Base-by-base conservation (phyloP, 768 basidiomycete genomes). In the Cyclocybe cylindracea region DNA sequence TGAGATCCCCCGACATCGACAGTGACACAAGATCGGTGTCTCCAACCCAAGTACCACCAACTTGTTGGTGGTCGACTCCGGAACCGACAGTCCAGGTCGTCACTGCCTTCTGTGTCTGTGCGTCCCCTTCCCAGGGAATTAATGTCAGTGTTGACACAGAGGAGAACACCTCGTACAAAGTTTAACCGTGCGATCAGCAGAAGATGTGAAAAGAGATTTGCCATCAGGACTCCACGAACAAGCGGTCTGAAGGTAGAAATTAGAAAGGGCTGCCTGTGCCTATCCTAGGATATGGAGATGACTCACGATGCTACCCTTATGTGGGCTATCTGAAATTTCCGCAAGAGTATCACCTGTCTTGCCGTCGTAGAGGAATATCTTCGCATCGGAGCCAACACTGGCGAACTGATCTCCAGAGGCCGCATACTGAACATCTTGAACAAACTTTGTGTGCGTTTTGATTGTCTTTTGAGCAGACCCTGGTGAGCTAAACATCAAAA, bases 351-450 rank as follows among this genome's bases (percentile, higher is more conserved):
- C 91, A 1, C 94, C 95, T 2, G 83, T 86, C 67, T 89, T 89
- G 24, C 96, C 96, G 50, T 95, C 91, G 65, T 95, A 96, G 10
- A 98, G 61, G 73, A 97, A 90, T 16, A 90, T 70, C 72, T 88
- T 96, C 31, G 78, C 80, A 66, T 98, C 96, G 5, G 91, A 89
- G 16, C 93, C 96, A 34, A 91, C 93, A 51, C 91, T 94, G 10
- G 84, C 88, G 63, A 98, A 95, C 39, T 85, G 73, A 38, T 87
- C 83, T 2, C 96, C 96, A 7, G 86, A 86, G 0, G 86, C 84
- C 0, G 93, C 78, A 64, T 85, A 98, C 48, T 84, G 82, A 34
- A 98, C 82, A 53, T 96, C 93, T 69, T 96, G 92, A 11, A 98
- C 90, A 62, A 95, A 97, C 66, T 89, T 91, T 10, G 86, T 88